These are phyloP conservation scores for Ciborinia camelliae DNA, from an alignment of 2,329 filamentous ascomycete genomes.

Conservation along the genomic window DNA sequence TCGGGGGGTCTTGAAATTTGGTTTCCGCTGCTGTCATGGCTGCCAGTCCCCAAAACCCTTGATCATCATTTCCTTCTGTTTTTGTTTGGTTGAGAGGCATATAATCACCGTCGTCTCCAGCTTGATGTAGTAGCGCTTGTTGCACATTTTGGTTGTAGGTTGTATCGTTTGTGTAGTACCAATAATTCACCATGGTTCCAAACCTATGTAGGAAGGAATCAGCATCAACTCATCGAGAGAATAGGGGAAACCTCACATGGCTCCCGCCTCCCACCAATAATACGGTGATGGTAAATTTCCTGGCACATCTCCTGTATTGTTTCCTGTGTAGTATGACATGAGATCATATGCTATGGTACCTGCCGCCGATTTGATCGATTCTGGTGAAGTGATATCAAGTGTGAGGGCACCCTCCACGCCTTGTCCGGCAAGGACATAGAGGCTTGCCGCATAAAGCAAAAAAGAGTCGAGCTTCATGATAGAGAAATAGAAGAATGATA, in stretches of 20 bases:
- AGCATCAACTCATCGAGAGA: not conserved
- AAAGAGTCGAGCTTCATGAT: slow-evolving; percentile 14
- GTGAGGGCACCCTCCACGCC: slow-evolving; percentile 17
- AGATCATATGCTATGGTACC: slow-evolving; percentile 44
- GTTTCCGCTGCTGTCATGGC: slow-evolving; percentile 68
- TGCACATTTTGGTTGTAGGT: slow-evolving; percentile 53
- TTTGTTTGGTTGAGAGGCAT: slow-evolving; percentile 69
- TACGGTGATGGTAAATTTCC: slow-evolving; percentile 44
- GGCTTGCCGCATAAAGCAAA: slow-evolving; percentile 8
- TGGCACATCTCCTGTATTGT: slow-evolving; percentile 45
- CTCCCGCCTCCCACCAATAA: slow-evolving; percentile 34
- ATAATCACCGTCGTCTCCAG: slow-evolving; percentile 66
- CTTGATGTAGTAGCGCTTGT: slow-evolving; percentile 69
- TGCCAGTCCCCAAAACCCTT: slow-evolving; percentile 65
- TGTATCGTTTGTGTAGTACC: slow-evolving; percentile 72
- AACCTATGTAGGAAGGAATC: slow-evolving; percentile 31
- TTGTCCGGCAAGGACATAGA: slow-evolving; percentile 14
- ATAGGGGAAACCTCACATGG: slow-evolving; percentile 50
- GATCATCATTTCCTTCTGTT: slow-evolving; percentile 56
- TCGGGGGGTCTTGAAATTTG: slow-evolving; percentile 54
- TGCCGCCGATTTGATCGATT: slow-evolving; percentile 35
- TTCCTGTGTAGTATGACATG: slow-evolving; percentile 50
- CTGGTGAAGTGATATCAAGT: slow-evolving; percentile 22
- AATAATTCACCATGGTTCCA: slow-evolving; percentile 71
- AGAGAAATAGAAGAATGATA: not conserved